A percentile compares a stretch with the other conserved stretches of the same genome.
Conservation (phyloP, 148 eudicot genomes). For the Simmondsia chinensis region DNA sequence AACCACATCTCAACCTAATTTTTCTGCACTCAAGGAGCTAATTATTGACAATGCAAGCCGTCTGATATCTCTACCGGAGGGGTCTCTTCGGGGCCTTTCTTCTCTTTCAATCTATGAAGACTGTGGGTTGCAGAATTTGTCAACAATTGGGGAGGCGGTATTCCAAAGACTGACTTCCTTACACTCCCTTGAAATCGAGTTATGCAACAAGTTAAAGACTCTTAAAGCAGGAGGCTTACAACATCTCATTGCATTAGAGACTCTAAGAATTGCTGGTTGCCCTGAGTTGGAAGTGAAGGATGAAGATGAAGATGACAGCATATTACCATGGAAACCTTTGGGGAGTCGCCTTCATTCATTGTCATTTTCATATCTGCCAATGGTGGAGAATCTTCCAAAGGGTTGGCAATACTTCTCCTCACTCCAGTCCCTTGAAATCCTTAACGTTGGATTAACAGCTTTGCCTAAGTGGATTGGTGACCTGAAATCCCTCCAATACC, state of each 20-base stretch:
- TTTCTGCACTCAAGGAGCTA: background rate
- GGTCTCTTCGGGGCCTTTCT: conserved; percentile 3
- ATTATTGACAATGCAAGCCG: background rate
- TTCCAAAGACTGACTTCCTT: conserved; percentile 7
- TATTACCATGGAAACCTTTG: conserved; percentile 7
- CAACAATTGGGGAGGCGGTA: conserved; percentile 3
- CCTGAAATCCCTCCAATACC: background rate
- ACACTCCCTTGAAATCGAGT: background rate
- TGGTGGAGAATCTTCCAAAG: conserved; percentile 1
- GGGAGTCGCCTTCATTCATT: background rate
- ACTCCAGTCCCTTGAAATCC: background rate
- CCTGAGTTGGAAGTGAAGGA: background rate
- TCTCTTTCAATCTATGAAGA: conserved; percentile 4
- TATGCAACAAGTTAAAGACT: background rate
- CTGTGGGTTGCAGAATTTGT: conserved; percentile 6
- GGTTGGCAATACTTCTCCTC: conserved; percentile 6
- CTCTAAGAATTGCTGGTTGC: background rate
- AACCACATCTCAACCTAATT: too few species aligned
- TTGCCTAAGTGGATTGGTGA: background rate
- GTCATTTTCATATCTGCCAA: background rate
- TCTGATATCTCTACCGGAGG: conserved; percentile 1
- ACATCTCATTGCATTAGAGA: conserved; percentile 4
- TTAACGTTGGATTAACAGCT: background rate
- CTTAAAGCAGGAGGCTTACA: conserved; percentile 7
- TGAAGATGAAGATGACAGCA: background rate